Evolutionary conservation across 441 rosid species (phyloP), one percentile per base, ranked within the genome.

Genomic region (Erodium moschatum): DNA sequence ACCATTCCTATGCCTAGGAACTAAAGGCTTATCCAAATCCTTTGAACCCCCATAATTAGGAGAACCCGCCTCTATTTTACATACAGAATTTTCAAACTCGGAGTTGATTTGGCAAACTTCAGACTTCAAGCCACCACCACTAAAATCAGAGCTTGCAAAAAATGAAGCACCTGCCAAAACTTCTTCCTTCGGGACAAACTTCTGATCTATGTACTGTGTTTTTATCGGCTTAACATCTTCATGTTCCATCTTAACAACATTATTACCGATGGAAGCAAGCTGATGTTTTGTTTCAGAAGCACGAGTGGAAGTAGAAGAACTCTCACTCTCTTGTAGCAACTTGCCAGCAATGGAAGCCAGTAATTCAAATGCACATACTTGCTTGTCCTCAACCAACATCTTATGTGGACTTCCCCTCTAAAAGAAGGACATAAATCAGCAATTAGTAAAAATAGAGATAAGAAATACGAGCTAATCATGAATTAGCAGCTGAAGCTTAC

Each of bases 1-100:
- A 74, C 70, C 79, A 67, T 74, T 87, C 86, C 87, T 86, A 76
- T 67, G 56, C 75, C 76, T 81, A 76, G 54, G 68, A 65, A 56
- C 19, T 78, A 73, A 20, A 81, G 78, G 73, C 75, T 50, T 65
- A 69, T 66, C 64, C 56, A 72, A 67, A n/a, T 84, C 82, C 73
- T 74, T 35, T 44, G 81, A 72, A 72, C 83, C 84, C 80, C 72
- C 65, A 64, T 70, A 65, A 77, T 62, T 64, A 70, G 79, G 73
- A 74, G 71, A 76, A 69, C 68, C 70, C 33, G 75, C 78, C 65
- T 74, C 80, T 35, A 73, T 65, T 70, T 83, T 81, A 63, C 75
- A 12, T 16, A 77, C 67, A 16, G 74, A 73, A 48, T 73, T 77
- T 69, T 72, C 80, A 65, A 67, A 61, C 29, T 15, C 70, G 5